Base-by-base conservation (phyloP, 2,329 filamentous ascomycete species). In the Pseudocercospora crystallina region DNA sequence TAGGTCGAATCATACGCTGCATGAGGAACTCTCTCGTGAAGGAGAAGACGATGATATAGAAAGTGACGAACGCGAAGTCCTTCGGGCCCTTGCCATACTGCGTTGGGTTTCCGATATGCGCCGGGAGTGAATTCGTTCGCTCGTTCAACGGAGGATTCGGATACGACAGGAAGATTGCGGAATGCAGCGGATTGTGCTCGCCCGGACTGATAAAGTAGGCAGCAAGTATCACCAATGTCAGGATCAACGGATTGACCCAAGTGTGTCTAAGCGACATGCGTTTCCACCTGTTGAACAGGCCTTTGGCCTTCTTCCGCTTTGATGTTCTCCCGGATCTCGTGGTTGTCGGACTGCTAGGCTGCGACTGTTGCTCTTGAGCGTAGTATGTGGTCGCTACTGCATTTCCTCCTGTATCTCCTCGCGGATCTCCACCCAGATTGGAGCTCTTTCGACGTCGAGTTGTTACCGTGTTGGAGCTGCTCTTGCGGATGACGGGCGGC, bases 21-120 rank as follows among this genome's bases (percentile, higher is more conserved):
- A 96, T 96, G 73, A 95, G 80, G 71, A 96, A 96, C 71, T 97
- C 91, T 67, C 91, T 89, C 9, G 90, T 95, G 70, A 97, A 96
- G 54, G 88, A 90, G 54, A 97, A 80, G 15, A 96, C 86, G 50
- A 96, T 76, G 35, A 83, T 92, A 74, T 96, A 96, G 75, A 96
- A 96, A 52, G 77, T 75, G 47, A 96, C 89, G 64, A 97, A 92
- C 37, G 87, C 87, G 47, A 96, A 77, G 69, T 97, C 91, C 76
- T 85, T 87, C 35, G 72, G 78, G n/a, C 91, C 91, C 71, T 96
- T 96, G 69, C 86, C 90, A 73, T 96, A 97, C 65, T 91, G 87
- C 20, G 69, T 67, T 8, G 62, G 61, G 37, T 63, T 46, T 35
- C 65, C 64, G 30, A 67, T 51, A 42, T 76, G 71, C 13, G 76